These are phyloP conservation scores for Albophoma yamanashiensis DNA, from an alignment of 2,329 filamentous ascomycete species.

Conservation along the genomic window DNA sequence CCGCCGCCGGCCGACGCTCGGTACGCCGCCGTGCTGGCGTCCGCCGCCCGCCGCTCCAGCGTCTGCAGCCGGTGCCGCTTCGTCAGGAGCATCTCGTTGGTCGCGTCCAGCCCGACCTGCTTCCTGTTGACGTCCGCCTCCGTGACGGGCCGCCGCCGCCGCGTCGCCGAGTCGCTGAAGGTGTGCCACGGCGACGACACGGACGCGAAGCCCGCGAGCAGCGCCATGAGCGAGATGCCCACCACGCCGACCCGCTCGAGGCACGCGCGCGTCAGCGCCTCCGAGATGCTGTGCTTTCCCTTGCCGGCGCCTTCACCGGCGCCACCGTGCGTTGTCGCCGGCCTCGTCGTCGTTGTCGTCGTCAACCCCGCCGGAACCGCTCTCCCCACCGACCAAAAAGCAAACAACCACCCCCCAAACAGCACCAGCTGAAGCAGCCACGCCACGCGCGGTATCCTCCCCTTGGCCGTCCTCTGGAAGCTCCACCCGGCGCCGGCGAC, in stretches of 20 bases:
- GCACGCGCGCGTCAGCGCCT: constrained; percentile 39
- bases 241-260: constrained; percentile 70
- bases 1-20: constrained; percentile 11
- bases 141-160: constrained; percentile 46
- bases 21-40: constrained; percentile 24
- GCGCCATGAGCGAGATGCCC: constrained; percentile 76
- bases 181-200: constrained; percentile 81
- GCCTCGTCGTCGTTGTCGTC: constrained; percentile 12
- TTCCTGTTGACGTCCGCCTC: constrained; percentile 69
- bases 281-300: constrained; percentile 17
- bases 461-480: constrained; percentile 46
- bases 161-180: constrained; percentile 51
- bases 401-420: constrained; percentile 58
- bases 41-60: constrained; percentile 49
- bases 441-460: constrained; percentile 45
- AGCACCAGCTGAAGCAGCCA: constrained; percentile 54
- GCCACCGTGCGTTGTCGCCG: background rate
- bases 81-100: constrained; percentile 65
- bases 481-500: constrained; percentile 48
- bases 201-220: constrained; percentile 82
- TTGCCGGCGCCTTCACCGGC: background rate
- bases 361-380: constrained; percentile 34
- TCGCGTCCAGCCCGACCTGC: constrained; percentile 66
- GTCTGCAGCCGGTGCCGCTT: constrained; percentile 65
- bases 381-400: constrained; percentile 67